Base-by-base conservation (phyloP, 106 monocot species). In the Allium sativum region DNA sequence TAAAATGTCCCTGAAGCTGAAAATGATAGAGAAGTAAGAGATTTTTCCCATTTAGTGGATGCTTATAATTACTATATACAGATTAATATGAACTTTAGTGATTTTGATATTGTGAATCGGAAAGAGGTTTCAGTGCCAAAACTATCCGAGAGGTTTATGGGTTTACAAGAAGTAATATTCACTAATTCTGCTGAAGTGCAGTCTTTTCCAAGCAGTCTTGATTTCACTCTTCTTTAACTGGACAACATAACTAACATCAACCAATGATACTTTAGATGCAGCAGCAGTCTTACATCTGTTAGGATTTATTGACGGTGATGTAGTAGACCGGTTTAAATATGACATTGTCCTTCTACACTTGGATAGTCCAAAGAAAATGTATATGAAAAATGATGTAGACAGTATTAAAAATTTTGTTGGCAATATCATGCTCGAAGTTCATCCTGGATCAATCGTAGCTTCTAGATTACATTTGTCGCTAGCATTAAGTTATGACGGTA, bases 31-130 rank as follows among this genome's bases (percentile, higher is more conserved):
- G 62, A 65, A 14, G 52, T 71, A 64, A 69, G 75, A 66, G 90
- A 96, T 54, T 90, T 96, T 20, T 74, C 95, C 44, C 90, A 90
- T 53, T 62, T 96, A 40, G 69, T 96, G 55, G 95, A 96, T 78
- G 77, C 76, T 2, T 90, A 87, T 62, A 87, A 96, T 59, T 70
- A 73, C 56, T 77, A 81, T 66, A 44, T 58, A 55, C 76, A 64
- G 16, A 64, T 42, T 69, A 72, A 66, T 65, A 65, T 57, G 68
- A 54, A 84, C 50, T 53, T 18, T 78, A 47, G 18, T 68, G 69
- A 62, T 45, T 10, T 64, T 14, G 68, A 68, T 72, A 58, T 45
- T 64, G 31, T 57, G 9, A 47, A 62, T 58, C 16, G 44, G 66
- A 69, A 71, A 65, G 73, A 76, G 52, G 45, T 52, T 53, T 60